phyloP scores from a whole-genome alignment of 345 rosid genomes.

The Erodium maritimum region DNA sequence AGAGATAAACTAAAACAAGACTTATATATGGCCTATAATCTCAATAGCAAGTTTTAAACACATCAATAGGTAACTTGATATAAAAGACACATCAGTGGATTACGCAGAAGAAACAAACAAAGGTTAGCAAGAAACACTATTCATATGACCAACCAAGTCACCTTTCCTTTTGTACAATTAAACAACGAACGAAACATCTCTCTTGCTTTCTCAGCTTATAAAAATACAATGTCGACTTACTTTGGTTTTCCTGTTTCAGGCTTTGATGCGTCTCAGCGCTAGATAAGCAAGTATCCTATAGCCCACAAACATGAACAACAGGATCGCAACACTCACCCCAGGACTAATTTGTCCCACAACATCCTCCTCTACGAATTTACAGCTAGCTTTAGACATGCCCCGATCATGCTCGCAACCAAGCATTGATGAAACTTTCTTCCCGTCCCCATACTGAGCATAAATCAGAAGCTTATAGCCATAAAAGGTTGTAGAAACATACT shows the following conservation, averaged over 20 bases:
- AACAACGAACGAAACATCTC: too few relatives aligned
- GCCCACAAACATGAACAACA: constrained; percentile 67
- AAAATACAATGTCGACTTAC: too few relatives aligned
- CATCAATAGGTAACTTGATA: too few relatives aligned
- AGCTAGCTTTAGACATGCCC: constrained; percentile 17
- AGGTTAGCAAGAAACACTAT: too few relatives aligned
- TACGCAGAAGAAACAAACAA: too few relatives aligned
- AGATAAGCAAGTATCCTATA: constrained; percentile 74
- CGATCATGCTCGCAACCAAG: constrained; percentile 33
- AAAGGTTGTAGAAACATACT: constrained; percentile 61
- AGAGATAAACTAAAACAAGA: too few relatives aligned
- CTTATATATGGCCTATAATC: too few relatives aligned
- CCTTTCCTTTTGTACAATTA: too few relatives aligned
- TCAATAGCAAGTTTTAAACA: too few relatives aligned
- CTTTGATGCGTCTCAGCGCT: constrained; percentile 50
- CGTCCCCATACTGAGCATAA: constrained; percentile 51
- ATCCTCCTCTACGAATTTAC: constrained; percentile 58
- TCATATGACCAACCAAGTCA: too few relatives aligned
- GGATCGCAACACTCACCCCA: constrained; percentile 24
- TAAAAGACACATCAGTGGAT: too few relatives aligned
- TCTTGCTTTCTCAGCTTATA: too few relatives aligned
- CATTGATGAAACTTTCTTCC: constrained; percentile 25
- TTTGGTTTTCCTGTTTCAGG: constrained; percentile 3
- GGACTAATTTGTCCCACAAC: constrained; percentile 52
- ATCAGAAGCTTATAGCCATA: constrained; percentile 60